phyloP scores from a whole-genome alignment of 2,329 filamentous ascomycete genomes.

The Neofusicoccum parvum region DNA sequence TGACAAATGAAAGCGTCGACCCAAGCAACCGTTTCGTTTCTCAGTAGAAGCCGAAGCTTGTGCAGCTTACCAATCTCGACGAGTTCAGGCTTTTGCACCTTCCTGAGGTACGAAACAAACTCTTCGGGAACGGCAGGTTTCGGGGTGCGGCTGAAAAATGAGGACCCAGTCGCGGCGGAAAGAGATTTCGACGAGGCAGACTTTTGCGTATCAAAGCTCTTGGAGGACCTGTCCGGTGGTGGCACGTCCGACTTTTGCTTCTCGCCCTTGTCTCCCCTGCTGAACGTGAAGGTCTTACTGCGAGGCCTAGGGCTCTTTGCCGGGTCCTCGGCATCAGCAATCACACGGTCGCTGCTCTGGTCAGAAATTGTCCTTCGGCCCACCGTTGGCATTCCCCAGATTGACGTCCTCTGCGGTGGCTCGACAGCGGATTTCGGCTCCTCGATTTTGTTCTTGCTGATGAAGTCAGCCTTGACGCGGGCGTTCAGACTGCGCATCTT shows the following conservation, averaged over 20 bases:
- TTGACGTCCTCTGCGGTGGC: slow-evolving; percentile 47
- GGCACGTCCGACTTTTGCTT: slow-evolving; percentile 71
- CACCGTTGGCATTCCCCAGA: slow-evolving; percentile 42
- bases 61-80: slow-evolving; percentile 95
- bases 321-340: slow-evolving; percentile 32
- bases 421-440: slow-evolving; percentile 51
- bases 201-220: slow-evolving; percentile 59
- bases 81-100: slow-evolving; percentile 76
- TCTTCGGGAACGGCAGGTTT: slow-evolving; percentile 75
- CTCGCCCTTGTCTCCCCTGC: slow-evolving; percentile 68
- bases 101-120: slow-evolving; percentile 82
- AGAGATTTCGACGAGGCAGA: slow-evolving; percentile 61
- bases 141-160: slow-evolving; percentile 69
- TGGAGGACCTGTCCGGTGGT: slow-evolving; percentile 12
- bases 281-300: slow-evolving; percentile 78
- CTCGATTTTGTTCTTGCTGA: slow-evolving; percentile 79
- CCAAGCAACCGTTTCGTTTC: slow-evolving; percentile 96
- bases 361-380: slow-evolving; percentile 29
- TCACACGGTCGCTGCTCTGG: slow-evolving; percentile 41
- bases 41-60: slow-evolving; percentile 83
- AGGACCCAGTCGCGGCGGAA: slow-evolving; percentile 58
- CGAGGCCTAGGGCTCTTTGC: slow-evolving; percentile 54
- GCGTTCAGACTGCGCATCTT: slow-evolving; percentile 90
- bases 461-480: slow-evolving; percentile 93
- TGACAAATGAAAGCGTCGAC: slow-evolving; percentile 88